These are phyloP conservation scores for Solanum chilense DNA, from an alignment of 257 asterid species.

Conservation along the genomic window DNA sequence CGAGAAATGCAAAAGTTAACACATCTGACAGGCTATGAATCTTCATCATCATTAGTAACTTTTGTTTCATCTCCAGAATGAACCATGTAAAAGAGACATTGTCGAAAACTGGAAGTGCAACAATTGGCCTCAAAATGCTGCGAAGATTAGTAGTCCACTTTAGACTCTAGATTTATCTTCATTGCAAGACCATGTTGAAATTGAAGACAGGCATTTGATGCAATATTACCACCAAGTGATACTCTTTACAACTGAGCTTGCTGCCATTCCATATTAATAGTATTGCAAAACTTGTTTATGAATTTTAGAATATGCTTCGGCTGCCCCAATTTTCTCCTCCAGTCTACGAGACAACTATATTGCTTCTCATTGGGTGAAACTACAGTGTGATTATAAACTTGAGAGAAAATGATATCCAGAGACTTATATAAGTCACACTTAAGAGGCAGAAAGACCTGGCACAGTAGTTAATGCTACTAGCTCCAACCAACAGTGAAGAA, in stretches of 20 bases:
- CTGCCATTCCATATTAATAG: background rate
- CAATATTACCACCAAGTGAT: background rate
- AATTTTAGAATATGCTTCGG: background rate
- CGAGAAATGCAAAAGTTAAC: background rate
- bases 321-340: background rate
- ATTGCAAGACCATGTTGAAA: background rate
- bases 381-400: background rate
- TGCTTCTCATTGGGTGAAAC: background rate
- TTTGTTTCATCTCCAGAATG: background rate
- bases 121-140: background rate
- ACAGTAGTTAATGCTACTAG: background rate
- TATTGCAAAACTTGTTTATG: background rate
- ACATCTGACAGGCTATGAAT: background rate
- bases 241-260: background rate
- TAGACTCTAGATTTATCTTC: background rate
- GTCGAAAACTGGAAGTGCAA: background rate
- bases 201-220: background rate
- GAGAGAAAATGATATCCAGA: background rate
- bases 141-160: background rate
- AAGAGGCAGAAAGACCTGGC: background rate
- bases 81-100: background rate
- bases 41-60: background rate
- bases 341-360: background rate
- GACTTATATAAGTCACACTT: background rate
- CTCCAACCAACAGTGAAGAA: background rate